Evolutionary conservation across 2,329 filamentous ascomycete species (phyloP).

Genomic region (Botrytis byssoidea): DNA sequence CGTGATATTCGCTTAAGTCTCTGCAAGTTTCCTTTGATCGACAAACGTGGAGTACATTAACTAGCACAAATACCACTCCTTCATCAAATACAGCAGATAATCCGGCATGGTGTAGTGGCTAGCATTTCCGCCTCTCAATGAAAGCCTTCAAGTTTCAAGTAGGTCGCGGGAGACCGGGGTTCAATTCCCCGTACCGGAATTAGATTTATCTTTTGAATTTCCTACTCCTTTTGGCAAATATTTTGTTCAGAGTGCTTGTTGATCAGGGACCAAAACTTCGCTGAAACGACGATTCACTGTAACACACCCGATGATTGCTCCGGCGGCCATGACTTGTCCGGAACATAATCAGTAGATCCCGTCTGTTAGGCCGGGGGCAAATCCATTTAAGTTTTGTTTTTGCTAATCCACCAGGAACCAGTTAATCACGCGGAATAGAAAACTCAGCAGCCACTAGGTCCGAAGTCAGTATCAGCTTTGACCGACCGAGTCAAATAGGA

Average conservation of each 20-base stretch:
- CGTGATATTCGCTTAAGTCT: not conserved
- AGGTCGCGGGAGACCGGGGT: not conserved
- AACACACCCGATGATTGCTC: not conserved
- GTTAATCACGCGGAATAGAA: not conserved
- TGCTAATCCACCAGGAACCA: not conserved
- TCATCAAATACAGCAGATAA: not conserved
- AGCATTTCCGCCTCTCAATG: slow-evolving; percentile 14
- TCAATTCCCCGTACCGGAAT: slow-evolving; percentile 11
- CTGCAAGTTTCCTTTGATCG: not conserved
- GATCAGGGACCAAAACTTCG: not conserved
- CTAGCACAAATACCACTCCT: accelerated
- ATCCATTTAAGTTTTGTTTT: not conserved
- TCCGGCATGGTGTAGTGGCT: slow-evolving; percentile 18
- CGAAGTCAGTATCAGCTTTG: not conserved
- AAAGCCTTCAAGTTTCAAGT: not conserved
- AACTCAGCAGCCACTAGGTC: not conserved
- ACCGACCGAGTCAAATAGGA: not conserved
- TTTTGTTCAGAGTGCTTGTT: not conserved
- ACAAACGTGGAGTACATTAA: not conserved
- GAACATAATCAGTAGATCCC: not conserved
- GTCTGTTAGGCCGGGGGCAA: not conserved
- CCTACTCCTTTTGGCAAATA: not conserved
- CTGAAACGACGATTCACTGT: not conserved
- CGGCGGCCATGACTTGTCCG: not conserved
- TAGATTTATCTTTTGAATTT: accelerated